phyloP scores from a whole-genome alignment of 768 basidiomycete species.

The Russula earlei region DNA sequence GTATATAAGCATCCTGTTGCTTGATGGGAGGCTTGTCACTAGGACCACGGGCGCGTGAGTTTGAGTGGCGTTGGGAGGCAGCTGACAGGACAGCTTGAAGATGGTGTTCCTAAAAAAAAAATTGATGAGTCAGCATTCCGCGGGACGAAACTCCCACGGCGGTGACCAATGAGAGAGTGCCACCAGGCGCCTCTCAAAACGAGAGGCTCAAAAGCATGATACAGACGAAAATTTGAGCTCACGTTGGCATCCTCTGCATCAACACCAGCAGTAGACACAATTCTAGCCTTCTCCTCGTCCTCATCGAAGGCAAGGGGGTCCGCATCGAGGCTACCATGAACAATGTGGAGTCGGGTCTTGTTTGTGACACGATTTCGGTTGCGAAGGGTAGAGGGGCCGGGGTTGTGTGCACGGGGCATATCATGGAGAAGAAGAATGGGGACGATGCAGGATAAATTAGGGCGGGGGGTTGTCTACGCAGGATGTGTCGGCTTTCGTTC shows the following conservation, averaged over 20 bases:
- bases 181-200: slow-evolving; percentile 38
- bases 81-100: slow-evolving; percentile 49
- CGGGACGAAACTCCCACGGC: slow-evolving; percentile 38
- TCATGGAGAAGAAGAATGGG: slow-evolving; percentile 54
- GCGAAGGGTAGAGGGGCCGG: slow-evolving; percentile 69
- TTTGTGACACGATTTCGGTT: slow-evolving; percentile 89
- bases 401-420: slow-evolving; percentile 76
- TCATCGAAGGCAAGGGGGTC: slow-evolving; percentile 75
- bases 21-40: slow-evolving; percentile 30
- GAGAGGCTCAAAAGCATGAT: slow-evolving; percentile 30
- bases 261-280: slow-evolving; percentile 76
- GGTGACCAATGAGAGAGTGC: slow-evolving; percentile 38
- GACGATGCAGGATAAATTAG: slow-evolving; percentile 23
- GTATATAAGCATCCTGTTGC: slow-evolving; percentile 65
- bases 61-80: slow-evolving; percentile 40
- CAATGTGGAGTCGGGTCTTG: slow-evolving; percentile 82
- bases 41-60: slow-evolving; percentile 28
- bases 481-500: slow-evolving; percentile 19
- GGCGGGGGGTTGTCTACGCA: slow-evolving; percentile 16
- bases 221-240: slow-evolving; percentile 34
- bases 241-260: slow-evolving; percentile 92
- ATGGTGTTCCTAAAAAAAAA: slow-evolving; percentile 42
- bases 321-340: slow-evolving; percentile 72
- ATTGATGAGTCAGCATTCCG: slow-evolving; percentile 43
- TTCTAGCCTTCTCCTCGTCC: slow-evolving; percentile 77